A percentile compares a stretch with the other conserved stretches of the same genome.
phyloP scores from a whole-genome alignment of 129 eudicot genomes.

The Chrysanthemum makinoi region DNA sequence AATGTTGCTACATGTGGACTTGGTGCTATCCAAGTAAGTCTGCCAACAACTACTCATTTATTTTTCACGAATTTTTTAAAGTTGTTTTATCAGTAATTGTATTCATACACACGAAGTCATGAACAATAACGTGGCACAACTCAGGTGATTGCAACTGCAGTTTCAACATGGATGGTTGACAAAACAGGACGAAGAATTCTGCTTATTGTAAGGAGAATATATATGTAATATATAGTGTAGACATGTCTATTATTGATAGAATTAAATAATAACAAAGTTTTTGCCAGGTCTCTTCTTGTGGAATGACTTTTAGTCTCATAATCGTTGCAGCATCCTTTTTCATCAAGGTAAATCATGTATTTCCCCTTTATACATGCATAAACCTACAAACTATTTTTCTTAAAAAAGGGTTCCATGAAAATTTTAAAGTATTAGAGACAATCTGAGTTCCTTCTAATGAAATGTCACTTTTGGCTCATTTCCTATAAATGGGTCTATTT shows the following conservation, averaged over 20 bases:
- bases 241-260: not conserved
- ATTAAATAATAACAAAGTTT: not conserved
- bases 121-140: not conserved
- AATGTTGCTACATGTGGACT: slow-evolving; percentile 79
- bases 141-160: slow-evolving; percentile 82
- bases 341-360: slow-evolving; percentile 53
- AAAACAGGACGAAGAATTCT: slow-evolving; percentile 91
- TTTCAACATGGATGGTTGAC: slow-evolving; percentile 87
- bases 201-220: slow-evolving; percentile 61
- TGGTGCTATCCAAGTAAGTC: slow-evolving; percentile 76
- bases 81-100: no score
- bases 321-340: slow-evolving; percentile 71
- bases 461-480: no score
- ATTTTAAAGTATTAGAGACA: not conserved
- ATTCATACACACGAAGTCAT: not conserved
- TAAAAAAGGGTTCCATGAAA: not conserved
- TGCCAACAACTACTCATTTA: not conserved
- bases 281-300: slow-evolving; percentile 70
- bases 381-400: not conserved
- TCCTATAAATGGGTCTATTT: no score
- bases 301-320: slow-evolving; percentile 75
- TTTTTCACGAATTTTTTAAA: not conserved
- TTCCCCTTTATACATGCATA: not conserved
- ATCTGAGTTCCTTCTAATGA: not conserved
- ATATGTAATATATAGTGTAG: not conserved